Evolutionary conservation across 1,139 yeast genomes (phyloP), one percentile per base, ranked within the genome.

Genomic region (Barnettozyma hawaiiensis): DNA sequence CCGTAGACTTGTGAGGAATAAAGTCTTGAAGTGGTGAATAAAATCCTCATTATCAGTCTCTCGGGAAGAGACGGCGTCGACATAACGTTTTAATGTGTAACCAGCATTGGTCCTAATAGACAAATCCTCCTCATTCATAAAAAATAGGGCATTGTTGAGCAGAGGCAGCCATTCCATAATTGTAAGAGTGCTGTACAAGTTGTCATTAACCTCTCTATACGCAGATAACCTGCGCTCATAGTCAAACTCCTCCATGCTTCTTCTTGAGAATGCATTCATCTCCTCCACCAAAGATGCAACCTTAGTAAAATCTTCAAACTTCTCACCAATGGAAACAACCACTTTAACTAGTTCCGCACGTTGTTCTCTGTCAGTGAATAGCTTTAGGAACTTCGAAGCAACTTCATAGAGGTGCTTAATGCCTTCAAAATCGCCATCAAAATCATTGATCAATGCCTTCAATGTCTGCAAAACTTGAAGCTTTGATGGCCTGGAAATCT

Each of bases 71-170:
- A 69, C 65, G 31, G 76, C 70, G 53, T 86, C 96, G 40, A 86
- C 66, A 58, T 81, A 87, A 39, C 84, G 70, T 45, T 71, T 73
- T 48, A 92, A 61, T 2, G 81, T 65, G 53, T 75, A 81, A 1
- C 86, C 67, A 2, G 96, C 87, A 57, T 85, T 87, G 1, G 86
- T 75, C 61, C 97, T 73, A 42, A 92, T 67, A 0, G 96, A 83
- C 46, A 85, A 69, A 60, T 92, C 99, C 19, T 78, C 81, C 29
- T 87, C 95, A 47, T 80, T 80, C 46, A 92, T 75, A 59, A 76
- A 85, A 57, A 67, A 89, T 35, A 92, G 69, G 47, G 79, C 72
- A 47, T 81, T 76, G 59, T 82, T 75, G 31, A 92, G 48, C 4
- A 94, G 57, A 3, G 97, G 97, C 8, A 76, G 56, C 98, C 98